These are phyloP conservation scores for Globisporangium orthogonon DNA, from an alignment of 352 stramenopile genomes.

Conservation along the genomic window DNA sequence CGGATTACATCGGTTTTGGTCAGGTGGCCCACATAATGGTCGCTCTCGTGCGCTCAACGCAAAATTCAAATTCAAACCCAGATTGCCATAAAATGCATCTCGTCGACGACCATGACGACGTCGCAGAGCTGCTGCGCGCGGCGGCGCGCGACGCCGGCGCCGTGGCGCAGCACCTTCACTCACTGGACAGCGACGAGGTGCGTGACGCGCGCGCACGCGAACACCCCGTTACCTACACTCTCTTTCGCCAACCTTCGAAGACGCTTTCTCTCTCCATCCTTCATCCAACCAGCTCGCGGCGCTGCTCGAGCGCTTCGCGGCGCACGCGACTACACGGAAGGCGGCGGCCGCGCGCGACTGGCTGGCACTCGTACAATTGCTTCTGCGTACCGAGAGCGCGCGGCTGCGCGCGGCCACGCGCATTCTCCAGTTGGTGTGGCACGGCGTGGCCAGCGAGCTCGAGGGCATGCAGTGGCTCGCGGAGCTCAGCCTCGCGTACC, in stretches of 20 bases:
- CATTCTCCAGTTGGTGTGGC: constrained; percentile 53
- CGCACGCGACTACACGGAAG: constrained; percentile 38
- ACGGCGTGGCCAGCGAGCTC: constrained; percentile 48
- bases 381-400: constrained; percentile 47
- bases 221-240: not conserved
- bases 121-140: constrained; percentile 48
- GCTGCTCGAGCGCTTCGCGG: constrained; percentile 49
- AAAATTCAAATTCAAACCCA: not conserved
- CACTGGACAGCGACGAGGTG: constrained; percentile 58
- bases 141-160: constrained; percentile 53
- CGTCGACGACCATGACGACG: constrained; percentile 18
- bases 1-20: too few species aligned
- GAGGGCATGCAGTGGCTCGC: constrained; percentile 73
- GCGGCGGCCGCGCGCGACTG: constrained; percentile 39
- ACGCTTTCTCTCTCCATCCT: too few species aligned
- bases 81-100: constrained; percentile 1
- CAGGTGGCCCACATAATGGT: too few species aligned
- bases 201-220: not conserved
- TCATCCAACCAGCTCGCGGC: constrained; percentile 33
- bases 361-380: constrained; percentile 49
- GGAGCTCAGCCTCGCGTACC: constrained; percentile 66
- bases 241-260: not conserved
- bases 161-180: constrained; percentile 51
- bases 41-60: too few species aligned
- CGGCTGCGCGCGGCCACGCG: constrained; percentile 47